Percentiles rank a stretch among this genome's conserved stretches.
Evolutionary conservation across 78 protist species (phyloP).

Genomic region (Dictyostelium citrinum): DNA sequence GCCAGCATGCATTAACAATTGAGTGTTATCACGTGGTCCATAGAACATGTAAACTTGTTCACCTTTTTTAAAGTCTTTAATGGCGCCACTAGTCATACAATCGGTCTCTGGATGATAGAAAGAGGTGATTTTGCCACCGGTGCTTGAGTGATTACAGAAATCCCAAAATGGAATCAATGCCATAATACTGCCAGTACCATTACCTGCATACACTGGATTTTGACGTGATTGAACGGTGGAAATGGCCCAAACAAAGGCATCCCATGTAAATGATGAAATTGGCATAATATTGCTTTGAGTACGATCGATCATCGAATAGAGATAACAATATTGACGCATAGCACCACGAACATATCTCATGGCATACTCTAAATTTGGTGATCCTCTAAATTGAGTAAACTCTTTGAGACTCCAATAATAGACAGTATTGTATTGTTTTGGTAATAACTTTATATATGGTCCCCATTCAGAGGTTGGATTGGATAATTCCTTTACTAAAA

Average conservation of each 20-base stretch:
- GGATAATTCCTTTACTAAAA: conserved; percentile 13
- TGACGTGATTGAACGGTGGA: conserved; percentile 62
- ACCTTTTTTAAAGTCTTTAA: conserved; percentile 24
- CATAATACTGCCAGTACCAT: neutral
- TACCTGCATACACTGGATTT: conserved; percentile 30
- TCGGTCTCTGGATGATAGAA: neutral
- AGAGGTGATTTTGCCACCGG: conserved; percentile 37
- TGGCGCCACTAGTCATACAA: conserved; percentile 7
- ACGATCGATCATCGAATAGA: conserved; percentile 7
- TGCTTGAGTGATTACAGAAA: conserved; percentile 38
- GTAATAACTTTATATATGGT: conserved; percentile 58
- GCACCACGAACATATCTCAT: conserved; percentile 11
- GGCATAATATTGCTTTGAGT: conserved; percentile 23
- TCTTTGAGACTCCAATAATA: conserved; percentile 18
- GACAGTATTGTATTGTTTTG: conserved; percentile 20
- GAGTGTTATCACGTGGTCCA: conserved; percentile 61
- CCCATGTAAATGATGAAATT: conserved; percentile 49
- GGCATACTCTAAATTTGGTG: neutral
- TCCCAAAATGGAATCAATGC: conserved; percentile 81
- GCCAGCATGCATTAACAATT: conserved; percentile 40
- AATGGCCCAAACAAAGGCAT: conserved; percentile 52
- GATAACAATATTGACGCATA: conserved; percentile 36
- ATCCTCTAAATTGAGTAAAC: neutral
- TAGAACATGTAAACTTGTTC: conserved; percentile 73
- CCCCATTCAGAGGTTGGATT: conserved; percentile 27